Percentiles rank a stretch among this genome's conserved stretches.
phyloP scores from a whole-genome alignment of 1,284 basidiomycete species.

The Trichosporon inkin region DNA sequence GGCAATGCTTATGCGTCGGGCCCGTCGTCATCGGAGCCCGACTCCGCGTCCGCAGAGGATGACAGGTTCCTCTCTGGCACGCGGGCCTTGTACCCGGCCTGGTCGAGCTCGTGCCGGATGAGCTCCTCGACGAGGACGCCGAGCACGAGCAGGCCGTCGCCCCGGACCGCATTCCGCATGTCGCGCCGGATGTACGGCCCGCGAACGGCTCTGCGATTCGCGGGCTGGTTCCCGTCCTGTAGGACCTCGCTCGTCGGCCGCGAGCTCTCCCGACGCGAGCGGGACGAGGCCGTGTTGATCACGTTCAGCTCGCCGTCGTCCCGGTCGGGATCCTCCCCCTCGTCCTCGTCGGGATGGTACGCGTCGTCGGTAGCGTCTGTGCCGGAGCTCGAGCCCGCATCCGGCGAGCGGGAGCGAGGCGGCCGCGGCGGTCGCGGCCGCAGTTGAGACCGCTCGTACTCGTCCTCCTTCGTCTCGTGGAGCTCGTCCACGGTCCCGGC shows the following conservation, averaged over 20 bases:
- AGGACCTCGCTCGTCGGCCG: too few species aligned
- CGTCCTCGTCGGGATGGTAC: not conserved
- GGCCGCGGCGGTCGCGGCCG: not conserved
- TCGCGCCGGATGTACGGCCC: constrained; percentile 20
- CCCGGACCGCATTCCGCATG: constrained; percentile 37
- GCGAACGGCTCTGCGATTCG: too few species aligned
- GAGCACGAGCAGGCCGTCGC: constrained; percentile 35
- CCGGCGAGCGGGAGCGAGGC: too few species aligned
- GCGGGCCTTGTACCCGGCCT: constrained; percentile 18
- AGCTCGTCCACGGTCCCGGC: too few species aligned
- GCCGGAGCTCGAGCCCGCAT: not conserved
- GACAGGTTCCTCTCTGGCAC: not conserved
- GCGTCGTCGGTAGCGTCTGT: constrained; percentile 11
- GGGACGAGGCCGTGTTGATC: too few species aligned
- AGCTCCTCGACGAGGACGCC: constrained; percentile 35
- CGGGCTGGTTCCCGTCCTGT: too few species aligned
- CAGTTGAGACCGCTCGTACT: not conserved
- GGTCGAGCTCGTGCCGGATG: constrained; percentile 20
- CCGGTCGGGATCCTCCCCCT: not conserved
- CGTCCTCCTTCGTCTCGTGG: not conserved
- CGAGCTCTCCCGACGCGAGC: too few species aligned
- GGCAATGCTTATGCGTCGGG: not conserved
- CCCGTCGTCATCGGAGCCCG: not conserved
- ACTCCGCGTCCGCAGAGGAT: not conserved
- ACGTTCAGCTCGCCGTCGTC: too few species aligned